Evolutionary conservation across 75 land plant species (phyloP), one percentile per base, ranked within the genome.

Genomic region (Adiantum capillusveneris): DNA sequence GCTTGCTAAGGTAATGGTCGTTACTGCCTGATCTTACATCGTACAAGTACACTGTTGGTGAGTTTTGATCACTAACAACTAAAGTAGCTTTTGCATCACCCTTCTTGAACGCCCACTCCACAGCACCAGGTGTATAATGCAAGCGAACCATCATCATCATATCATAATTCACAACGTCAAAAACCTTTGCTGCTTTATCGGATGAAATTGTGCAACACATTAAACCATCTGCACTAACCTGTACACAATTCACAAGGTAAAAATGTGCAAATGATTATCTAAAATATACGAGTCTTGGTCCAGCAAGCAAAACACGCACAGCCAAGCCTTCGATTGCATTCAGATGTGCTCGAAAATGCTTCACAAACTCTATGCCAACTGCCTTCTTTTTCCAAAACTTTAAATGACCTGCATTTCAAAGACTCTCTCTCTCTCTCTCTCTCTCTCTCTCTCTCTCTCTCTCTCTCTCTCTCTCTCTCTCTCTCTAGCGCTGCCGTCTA

Each of bases 341-440:
- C 26, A 90, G 76, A 65, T 95, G 99, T 20, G 99, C 82, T 50
- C 93, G 84, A 64, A 95, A 95, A 74, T 95, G 99, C 73, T 95
- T 95, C 44, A 95, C 99, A 77, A 95, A 95, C 72, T 95, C 99
- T 19, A 95, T 80, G 16, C 97, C 99, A 44, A 74, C 17, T 22
- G 86, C 59, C 63, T 84, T 95, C 56, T 95, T 95, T 76, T 95
- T 95, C 97, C 99, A 90, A 41, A 95, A 90, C 70, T 95, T 95
- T 68, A 95, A 59, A 68, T 95, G 99, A n/a, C 98, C 98, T 94
- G 78, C 24, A 64, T 31, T 44, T 58, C 29, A 24, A 31, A 29
- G 57, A 48, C 29, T 31, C n/a, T 2, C 24, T 18, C 3, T 18
- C 45, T 42, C 31, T 41, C 41, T n/a, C 48, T 31, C n/a, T 27